A percentile compares a stretch with the other conserved stretches of the same genome.
phyloP scores from a whole-genome alignment of 208 protist genomes.

The Crithidia bombi region DNA sequence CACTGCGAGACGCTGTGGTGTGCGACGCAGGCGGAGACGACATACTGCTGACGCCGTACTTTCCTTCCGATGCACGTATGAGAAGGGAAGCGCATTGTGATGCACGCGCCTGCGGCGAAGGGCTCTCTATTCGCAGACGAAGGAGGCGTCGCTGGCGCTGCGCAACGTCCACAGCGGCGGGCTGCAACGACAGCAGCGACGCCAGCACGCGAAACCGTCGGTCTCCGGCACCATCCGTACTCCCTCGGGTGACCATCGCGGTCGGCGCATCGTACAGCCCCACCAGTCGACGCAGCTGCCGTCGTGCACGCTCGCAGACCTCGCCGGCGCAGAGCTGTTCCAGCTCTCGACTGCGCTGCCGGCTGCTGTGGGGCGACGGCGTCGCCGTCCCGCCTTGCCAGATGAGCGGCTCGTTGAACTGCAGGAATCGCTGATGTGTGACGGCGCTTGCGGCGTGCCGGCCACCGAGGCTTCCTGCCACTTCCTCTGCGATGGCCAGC shows the following conservation, averaged over 20 bases:
- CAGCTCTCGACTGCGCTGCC: neutral
- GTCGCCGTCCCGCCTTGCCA: neutral
- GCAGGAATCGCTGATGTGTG: neutral
- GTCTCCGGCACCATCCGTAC: neutral
- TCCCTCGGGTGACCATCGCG: neutral
- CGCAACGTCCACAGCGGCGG: constrained; percentile 12
- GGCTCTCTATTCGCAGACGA: neutral
- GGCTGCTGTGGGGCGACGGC: neutral
- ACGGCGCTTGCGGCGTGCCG: neutral
- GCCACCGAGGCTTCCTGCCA: neutral
- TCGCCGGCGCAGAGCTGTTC: constrained; percentile 34
- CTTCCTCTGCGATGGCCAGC: constrained; percentile 27
- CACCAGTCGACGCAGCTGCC: constrained; percentile 22
- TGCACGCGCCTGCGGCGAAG: neutral
- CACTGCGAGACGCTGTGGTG: neutral
- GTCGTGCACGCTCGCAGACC: constrained; percentile 29
- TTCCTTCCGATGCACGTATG: neutral
- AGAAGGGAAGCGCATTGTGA: too few species aligned
- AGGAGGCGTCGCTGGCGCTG: constrained; percentile 19
- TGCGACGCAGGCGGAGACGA: neutral
- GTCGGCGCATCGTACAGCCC: constrained; percentile 14
- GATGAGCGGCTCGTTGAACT: constrained; percentile 27
- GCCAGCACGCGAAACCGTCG: constrained; percentile 18
- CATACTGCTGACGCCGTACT: too few species aligned
- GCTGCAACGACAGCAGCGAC: constrained; percentile 24